These are phyloP conservation scores for Mesotaenium endlicherianum DNA, from an alignment of 139 green algal genomes.

Conservation along the genomic window DNA sequence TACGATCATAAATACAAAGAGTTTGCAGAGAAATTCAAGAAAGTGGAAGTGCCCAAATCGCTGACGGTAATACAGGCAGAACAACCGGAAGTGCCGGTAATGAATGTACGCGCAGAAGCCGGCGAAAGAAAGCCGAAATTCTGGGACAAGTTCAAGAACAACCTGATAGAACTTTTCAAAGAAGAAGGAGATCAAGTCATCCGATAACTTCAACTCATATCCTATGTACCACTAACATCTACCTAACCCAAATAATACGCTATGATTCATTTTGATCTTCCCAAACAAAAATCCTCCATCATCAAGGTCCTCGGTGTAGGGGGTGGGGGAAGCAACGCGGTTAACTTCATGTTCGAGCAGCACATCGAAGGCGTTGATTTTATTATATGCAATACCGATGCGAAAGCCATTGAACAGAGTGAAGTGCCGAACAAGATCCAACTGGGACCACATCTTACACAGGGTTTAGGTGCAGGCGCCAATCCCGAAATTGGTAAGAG, in stretches of 20 bases:
- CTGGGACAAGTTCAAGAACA: neutral
- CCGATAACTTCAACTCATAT: neutral
- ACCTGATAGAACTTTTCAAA: too few species aligned
- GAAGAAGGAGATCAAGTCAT: too few species aligned
- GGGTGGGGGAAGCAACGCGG: slow-evolving; percentile 85
- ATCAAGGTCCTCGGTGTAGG: slow-evolving; percentile 94
- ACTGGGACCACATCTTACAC: slow-evolving; percentile 81
- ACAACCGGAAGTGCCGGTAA: too few species aligned
- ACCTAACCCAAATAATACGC: neutral
- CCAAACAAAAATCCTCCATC: neutral
- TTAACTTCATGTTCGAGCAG: slow-evolving; percentile 87
- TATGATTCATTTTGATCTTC: neutral
- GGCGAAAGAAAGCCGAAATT: neutral
- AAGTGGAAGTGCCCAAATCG: too few species aligned
- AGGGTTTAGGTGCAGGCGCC: slow-evolving; percentile 82
- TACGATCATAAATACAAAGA: too few species aligned
- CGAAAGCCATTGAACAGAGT: slow-evolving; percentile 82
- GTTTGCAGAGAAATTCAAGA: too few species aligned
- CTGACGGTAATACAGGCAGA: too few species aligned
- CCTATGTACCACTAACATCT: neutral
- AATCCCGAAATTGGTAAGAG: slow-evolving; percentile 83
- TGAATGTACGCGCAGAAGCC: too few species aligned
- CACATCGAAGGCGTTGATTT: slow-evolving; percentile 88
- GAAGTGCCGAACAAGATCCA: slow-evolving; percentile 81
- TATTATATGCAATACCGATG: slow-evolving; percentile 90